Evolutionary conservation across 352 stramenopile species (phyloP), one percentile per base, ranked within the genome.

Genomic region (Phytophthora cactorum): DNA sequence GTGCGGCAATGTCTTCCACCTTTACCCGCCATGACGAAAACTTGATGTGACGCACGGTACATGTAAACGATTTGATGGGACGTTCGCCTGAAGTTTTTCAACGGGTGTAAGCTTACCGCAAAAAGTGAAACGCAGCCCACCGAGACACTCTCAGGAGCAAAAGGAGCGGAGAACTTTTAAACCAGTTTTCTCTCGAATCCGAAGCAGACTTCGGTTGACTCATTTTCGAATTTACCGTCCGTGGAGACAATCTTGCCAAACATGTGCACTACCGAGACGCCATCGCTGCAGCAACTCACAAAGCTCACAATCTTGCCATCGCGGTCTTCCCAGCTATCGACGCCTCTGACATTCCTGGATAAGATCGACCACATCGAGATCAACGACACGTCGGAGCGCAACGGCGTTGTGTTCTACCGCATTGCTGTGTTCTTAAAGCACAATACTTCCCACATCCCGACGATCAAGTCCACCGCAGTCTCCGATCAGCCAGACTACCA

Each of bases 341-440:
- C 54, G 1, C 32, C 68, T 9, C 46, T 75, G 31, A 53, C 52
- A 32, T 75, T 78, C 51, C 66, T 81, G 38, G 44, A 72, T 15
- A 71, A 53, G 25, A 78, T 86, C 63, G 66, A 84, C 14, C 74
- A 68, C 44, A 52, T 88, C 41, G 74, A 84, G 69, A 81, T 88
- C 64, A 72, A 73, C 22, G 38, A 49, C 29, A 62, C 50, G 2
- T 55, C 51, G 27, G 72, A 82, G 59, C 69, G 69, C 50, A 59
- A 75, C 32, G 68, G 72, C 43, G 77, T 85, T 41, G 67, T 70
- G 2, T 86, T 73, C 60, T 86, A 86, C 58, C 64, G 74, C 12
- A 41, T 86, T 8, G 71, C 88, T 22, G 76, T 90, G 28, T 89
- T 79, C 66, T 55, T 89, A 9, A 56, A 84, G 52, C 76, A 79